These are phyloP conservation scores for Wakefieldia striispora DNA, from an alignment of 768 basidiomycete species.

Conservation along the genomic window DNA sequence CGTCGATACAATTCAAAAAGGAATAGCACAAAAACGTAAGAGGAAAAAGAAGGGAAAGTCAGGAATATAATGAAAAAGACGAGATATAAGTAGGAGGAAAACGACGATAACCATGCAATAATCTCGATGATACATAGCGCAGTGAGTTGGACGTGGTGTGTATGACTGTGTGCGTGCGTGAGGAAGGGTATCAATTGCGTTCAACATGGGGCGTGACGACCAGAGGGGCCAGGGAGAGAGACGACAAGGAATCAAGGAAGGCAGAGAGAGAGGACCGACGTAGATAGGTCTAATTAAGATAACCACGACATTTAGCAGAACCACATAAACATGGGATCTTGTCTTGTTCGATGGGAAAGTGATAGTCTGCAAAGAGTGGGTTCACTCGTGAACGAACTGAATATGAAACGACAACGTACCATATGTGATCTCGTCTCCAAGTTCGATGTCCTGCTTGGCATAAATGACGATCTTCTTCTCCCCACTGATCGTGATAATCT, in stretches of 20 bases:
- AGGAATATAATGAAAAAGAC: neutral
- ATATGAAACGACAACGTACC: constrained; percentile 48
- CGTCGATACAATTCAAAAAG: constrained; percentile 5
- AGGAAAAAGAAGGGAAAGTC: neutral
- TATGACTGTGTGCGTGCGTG: constrained; percentile 3
- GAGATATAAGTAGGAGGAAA: neutral
- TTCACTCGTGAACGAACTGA: neutral
- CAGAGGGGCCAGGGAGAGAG: neutral
- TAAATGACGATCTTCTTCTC: constrained; percentile 99
- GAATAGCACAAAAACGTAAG: constrained; percentile 1
- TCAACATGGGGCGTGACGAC: constrained; percentile 8
- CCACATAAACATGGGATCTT: constrained; percentile 94
- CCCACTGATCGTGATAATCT: constrained; percentile 87
- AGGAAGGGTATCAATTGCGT: constrained; percentile 22
- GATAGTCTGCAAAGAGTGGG: constrained; percentile 67
- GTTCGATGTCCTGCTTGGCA: constrained; percentile 92
- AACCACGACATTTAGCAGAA: constrained; percentile 88
- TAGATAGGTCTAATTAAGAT: constrained; percentile 71
- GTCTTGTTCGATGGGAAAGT: constrained; percentile 98
- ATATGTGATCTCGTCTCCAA: constrained; percentile 98
- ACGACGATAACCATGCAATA: constrained; percentile 20
- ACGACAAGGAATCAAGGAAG: neutral
- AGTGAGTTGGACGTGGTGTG: constrained; percentile 20
- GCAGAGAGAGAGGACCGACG: constrained; percentile 1
- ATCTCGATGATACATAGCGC: constrained; percentile 31